phyloP scores from a whole-genome alignment of 768 basidiomycete species.

The Neoboletus subvelutipes region DNA sequence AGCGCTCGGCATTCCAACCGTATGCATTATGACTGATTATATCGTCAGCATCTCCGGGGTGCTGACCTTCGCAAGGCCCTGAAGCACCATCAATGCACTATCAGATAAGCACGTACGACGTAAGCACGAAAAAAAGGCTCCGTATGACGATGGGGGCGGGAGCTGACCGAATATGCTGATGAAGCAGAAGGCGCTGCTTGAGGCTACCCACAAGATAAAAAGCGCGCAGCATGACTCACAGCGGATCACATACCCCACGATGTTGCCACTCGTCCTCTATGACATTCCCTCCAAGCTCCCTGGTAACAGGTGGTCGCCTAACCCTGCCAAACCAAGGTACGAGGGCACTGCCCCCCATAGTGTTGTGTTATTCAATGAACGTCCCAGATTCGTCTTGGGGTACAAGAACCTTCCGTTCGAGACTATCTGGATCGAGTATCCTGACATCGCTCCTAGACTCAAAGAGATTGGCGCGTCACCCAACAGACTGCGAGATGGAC shows the following conservation, averaged over 20 bases:
- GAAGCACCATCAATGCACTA: neutral
- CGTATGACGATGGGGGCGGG: neutral
- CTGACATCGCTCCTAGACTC: conserved; percentile 29
- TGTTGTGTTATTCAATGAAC: neutral
- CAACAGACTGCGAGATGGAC: conserved; percentile 18
- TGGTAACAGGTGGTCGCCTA: conserved; percentile 36
- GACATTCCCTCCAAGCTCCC: conserved; percentile 36
- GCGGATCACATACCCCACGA: neutral
- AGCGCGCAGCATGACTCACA: neutral
- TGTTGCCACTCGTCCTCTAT: conserved; percentile 35
- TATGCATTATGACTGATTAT: neutral
- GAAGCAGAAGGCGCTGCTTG: neutral
- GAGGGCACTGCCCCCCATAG: neutral
- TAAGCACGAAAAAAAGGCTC: neutral
- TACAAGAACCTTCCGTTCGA: conserved; percentile 36
- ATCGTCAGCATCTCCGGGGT: neutral
- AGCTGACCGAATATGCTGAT: conserved; percentile 4
- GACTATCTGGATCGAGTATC: conserved; percentile 36
- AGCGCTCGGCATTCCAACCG: neutral
- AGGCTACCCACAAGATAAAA: conserved; percentile 2
- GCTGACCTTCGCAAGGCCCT: neutral
- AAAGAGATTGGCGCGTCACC: conserved; percentile 29
- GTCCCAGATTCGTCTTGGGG: conserved; percentile 29
- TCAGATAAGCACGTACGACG: neutral
- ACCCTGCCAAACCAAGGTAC: conserved; percentile 39